Evolutionary conservation across 345 rosid genomes (phyloP).

Genomic region (Cochlearia excelsa): DNA sequence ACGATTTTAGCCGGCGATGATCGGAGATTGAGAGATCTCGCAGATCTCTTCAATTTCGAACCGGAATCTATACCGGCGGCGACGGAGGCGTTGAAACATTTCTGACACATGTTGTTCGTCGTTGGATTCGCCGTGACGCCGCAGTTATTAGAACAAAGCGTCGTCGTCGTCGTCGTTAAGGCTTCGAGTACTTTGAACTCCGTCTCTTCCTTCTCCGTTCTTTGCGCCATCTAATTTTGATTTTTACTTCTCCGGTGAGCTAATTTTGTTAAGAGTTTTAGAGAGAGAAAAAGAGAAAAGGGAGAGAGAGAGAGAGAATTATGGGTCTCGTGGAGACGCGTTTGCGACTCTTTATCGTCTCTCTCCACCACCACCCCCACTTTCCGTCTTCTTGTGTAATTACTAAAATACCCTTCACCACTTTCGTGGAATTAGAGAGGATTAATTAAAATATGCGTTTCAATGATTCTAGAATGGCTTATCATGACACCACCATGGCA

Average conservation of each 20-base stretch:
- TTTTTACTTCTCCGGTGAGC: constrained; percentile 13
- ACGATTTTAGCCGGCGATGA: constrained; percentile 32
- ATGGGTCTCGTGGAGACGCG: constrained; percentile 90
- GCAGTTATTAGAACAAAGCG: constrained; percentile 76
- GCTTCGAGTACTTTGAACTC: constrained; percentile 89
- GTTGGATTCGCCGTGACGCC: constrained; percentile 85
- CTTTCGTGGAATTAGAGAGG: constrained; percentile 25
- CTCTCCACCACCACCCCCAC: constrained; percentile 32
- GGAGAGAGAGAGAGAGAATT: constrained; percentile 38
- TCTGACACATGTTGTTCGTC: constrained; percentile 94
- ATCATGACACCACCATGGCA: not conserved
- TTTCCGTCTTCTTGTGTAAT: constrained; percentile 19
- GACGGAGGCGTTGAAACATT: constrained; percentile 75
- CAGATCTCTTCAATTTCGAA: constrained; percentile 42
- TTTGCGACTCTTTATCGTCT: constrained; percentile 53
- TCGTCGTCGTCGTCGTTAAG: constrained; percentile 18
- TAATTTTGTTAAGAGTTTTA: not conserved
- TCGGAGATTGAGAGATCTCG: constrained; percentile 53
- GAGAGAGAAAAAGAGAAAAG: not conserved
- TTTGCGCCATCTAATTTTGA: constrained; percentile 59
- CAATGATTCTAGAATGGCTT: constrained; percentile 31
- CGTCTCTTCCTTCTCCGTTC: constrained; percentile 91
- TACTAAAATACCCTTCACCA: constrained; percentile 38
- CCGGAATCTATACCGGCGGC: constrained; percentile 35
- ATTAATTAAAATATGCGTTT: constrained; percentile 13